phyloP scores from a whole-genome alignment of 2,329 filamentous ascomycete genomes.

The Madurella fahalii region DNA sequence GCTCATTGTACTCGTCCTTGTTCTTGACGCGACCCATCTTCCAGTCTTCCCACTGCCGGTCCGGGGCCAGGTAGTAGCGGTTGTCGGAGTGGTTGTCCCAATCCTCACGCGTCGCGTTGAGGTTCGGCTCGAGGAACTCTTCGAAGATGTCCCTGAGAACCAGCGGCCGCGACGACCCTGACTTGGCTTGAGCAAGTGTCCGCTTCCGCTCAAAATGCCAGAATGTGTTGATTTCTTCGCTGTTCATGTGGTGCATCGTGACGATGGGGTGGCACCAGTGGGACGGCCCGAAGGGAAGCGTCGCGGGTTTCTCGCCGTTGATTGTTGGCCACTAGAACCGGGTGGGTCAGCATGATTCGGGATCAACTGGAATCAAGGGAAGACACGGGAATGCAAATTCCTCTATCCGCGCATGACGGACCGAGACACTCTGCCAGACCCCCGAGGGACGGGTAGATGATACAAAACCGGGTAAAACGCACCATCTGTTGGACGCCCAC shows the following conservation, averaged over 20 bases:
- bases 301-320: slow-evolving; percentile 53
- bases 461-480: slow-evolving; percentile 25
- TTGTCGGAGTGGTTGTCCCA: slow-evolving; percentile 54
- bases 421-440: background rate
- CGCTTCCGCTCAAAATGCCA: slow-evolving; percentile 48
- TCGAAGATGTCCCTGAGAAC: slow-evolving; percentile 47
- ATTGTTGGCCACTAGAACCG: slow-evolving; percentile 45
- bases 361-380: background rate
- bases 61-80: slow-evolving; percentile 36
- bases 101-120: slow-evolving; percentile 39
- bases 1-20: slow-evolving; percentile 30
- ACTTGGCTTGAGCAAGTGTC: slow-evolving; percentile 24
- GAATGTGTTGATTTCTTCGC: slow-evolving; percentile 47
- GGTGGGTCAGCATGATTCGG: slow-evolving; percentile 8
- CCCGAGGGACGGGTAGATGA: background rate
- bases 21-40: slow-evolving; percentile 33
- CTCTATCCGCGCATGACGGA: no score
- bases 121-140: slow-evolving; percentile 40
- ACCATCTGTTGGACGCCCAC: slow-evolving; percentile 41
- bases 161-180: slow-evolving; percentile 30
- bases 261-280: slow-evolving; percentile 54
- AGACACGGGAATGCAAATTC: slow-evolving; percentile 1
- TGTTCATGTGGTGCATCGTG: slow-evolving; percentile 53
- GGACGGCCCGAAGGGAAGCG: slow-evolving; percentile 42
- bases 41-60: slow-evolving; percentile 30